Evolutionary conservation across 23 red algal species (phyloP), one percentile per base, ranked within the genome.

Genomic region (Gracilaria domingensis): DNA sequence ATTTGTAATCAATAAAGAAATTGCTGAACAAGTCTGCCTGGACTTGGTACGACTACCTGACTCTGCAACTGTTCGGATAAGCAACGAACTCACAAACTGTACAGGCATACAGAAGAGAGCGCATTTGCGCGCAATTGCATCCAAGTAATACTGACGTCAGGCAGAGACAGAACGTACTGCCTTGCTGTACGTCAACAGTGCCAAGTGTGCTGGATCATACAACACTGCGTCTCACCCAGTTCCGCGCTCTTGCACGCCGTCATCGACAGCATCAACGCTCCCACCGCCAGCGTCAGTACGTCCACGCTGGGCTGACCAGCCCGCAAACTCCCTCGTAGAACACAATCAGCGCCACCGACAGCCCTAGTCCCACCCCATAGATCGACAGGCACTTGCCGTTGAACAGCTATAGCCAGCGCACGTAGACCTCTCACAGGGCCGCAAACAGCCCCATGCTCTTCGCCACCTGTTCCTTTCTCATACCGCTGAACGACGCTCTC

Each of bases 261-360:
- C 83, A 87, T 75, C 83, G 66, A 87, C 28, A 87, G 50, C 42
- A 66, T 87, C 23, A 70, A 87, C 6, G 83, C 83, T n/a, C 42
- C 83, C 7, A 87, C 42, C 12, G 83, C 83, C 38, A 75, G 69
- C 23, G 83, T 69, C 11, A 87, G 35, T 6, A 87, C 83, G 64
- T 87, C 83, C 21, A 36, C 49, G 9, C 36, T 54, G 33, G 83
- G 83, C 34, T 87, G 34, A 75, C 28, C 32, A 87, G 30, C 42
- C 83, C 69, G 0, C 32, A 18, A 12, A 58, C 17, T 1, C 69
- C 69, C n/a, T 87, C 66, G 64, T 87, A 87, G 42, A 55, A 73
- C 48, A 87, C 57, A 74, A 87, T 75, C 32, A 87, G 67, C 30
- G 69, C 69, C 0, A 73, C 25, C 36, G 57, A 73, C 16, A 87